Base-by-base conservation (phyloP, 345 rosid species). In the Eucalyptus erythrocorys region DNA sequence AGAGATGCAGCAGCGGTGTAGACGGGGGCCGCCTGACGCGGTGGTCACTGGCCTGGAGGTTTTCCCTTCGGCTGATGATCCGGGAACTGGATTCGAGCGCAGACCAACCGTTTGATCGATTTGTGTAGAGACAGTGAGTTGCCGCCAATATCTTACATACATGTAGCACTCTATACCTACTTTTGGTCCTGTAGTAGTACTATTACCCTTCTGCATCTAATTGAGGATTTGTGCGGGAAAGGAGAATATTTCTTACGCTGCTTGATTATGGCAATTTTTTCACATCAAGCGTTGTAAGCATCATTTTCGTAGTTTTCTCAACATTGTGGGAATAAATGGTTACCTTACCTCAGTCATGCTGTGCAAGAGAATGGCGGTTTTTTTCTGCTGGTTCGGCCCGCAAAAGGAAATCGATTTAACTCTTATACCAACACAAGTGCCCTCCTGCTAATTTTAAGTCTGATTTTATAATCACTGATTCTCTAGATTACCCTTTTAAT, bases 1-100 rank as follows among this genome's bases (percentile, higher is more conserved):
- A 64, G 97, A 96, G 90, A 96, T 96, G 99, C 96, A 96, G 92
- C 95, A 92, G 92, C 94, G 99, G 94, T 96, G 99, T 81, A 95
- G 97, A 21, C 95, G 95, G 85, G 99, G 98, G 16, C 99, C 98
- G 10, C 94, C 95, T 0, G 94, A 91, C 80, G 99, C 99, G 9
- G 61, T 94, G 92, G 98, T 97, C 32, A 95, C 96, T 1, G 96
- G 95, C 24, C 90, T 96, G 24, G 92, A 95, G 91, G 97, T 94
- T 91, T 94, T 94, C 92, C 99, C 99, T 37, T 93, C 91, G 86
- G 87, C 43, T 82, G 97, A 96, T 53, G 94, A 95, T 88, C 95
- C 98, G 2, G 99, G 97, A 88, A 87, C 92, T 22, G 92, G 96
- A 48, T 96, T 96, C 51, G 90, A 92, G 89, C 94, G 93, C 82